Evolutionary conservation across 805 yeast genomes (phyloP).

Genomic region (Nakazawaea populi): DNA sequence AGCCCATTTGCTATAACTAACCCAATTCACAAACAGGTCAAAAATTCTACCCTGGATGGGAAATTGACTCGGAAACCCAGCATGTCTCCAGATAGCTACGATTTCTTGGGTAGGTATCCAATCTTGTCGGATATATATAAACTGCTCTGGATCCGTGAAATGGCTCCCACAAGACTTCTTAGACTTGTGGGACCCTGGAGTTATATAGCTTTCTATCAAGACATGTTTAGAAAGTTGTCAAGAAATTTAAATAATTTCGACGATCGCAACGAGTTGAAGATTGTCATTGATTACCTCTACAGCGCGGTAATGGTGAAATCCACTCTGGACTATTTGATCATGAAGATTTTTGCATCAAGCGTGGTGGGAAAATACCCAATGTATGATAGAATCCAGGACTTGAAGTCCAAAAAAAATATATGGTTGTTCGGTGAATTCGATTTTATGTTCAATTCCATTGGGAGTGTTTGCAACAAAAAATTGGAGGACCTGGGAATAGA

Average conservation of each 20-base stretch:
- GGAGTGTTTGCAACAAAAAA: constrained; percentile 33
- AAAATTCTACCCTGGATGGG: constrained; percentile 5
- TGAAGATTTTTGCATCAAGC: constrained; percentile 48
- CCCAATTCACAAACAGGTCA: constrained; percentile 18
- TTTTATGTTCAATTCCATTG: constrained; percentile 68
- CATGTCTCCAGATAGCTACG: constrained; percentile 36
- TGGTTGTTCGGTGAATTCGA: constrained; percentile 66
- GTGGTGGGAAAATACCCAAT: constrained; percentile 63
- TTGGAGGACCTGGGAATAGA: constrained; percentile 15
- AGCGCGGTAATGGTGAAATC: constrained; percentile 23
- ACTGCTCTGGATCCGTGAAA: constrained; percentile 34
- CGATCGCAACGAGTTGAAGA: constrained; percentile 20
- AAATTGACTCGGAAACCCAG: constrained; percentile 26
- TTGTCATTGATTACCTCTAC: constrained; percentile 26
- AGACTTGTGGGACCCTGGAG: constrained; percentile 37
- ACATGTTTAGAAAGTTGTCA: constrained; percentile 23
- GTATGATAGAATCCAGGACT: constrained; percentile 43
- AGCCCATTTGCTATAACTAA: constrained; percentile 54
- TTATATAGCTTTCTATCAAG: constrained; percentile 20
- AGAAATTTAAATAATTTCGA: constrained; percentile 16
- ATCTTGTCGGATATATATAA: constrained; percentile 26
- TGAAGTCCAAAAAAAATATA: constrained; percentile 31
- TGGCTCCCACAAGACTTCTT: constrained; percentile 42
- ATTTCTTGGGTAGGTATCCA: constrained; percentile 44
- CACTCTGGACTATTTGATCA: constrained; percentile 31